A percentile compares a stretch with the other conserved stretches of the same genome.
These are phyloP conservation scores for Plantago major DNA, from an alignment of 257 asterid species.

Conservation along the genomic window DNA sequence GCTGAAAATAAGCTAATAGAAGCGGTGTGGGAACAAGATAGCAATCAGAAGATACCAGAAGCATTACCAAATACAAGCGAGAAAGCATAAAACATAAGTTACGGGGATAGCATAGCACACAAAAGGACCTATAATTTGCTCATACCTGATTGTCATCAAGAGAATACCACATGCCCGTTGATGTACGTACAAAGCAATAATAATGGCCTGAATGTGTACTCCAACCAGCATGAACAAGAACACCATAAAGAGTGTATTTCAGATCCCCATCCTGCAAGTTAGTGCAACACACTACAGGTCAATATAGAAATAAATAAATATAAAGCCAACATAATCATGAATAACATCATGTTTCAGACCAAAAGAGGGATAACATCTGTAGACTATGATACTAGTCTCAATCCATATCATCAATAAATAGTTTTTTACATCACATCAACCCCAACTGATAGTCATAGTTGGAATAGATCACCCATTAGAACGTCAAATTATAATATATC, in stretches of 20 bases:
- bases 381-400: too few relatives aligned
- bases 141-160: conserved; percentile 94
- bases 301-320: not conserved
- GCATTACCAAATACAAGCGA: conserved; percentile 1
- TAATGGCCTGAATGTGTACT: conserved; percentile 97
- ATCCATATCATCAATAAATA: too few relatives aligned
- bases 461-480: too few relatives aligned
- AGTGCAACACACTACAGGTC: conserved; percentile 4
- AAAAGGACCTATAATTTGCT: conserved; percentile 8
- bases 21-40: conserved; percentile 10
- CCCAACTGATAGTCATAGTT: too few relatives aligned
- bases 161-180: conserved; percentile 95
- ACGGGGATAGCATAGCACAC: not conserved
- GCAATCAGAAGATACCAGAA: conserved; percentile 4
- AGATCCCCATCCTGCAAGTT: conserved; percentile 72
- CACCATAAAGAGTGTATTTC: conserved; percentile 89
- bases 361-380: too few relatives aligned
- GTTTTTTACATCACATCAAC: too few relatives aligned
- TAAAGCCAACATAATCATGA: conserved; percentile 4
- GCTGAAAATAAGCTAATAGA: not conserved
- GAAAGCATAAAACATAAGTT: not conserved
- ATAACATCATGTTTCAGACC: not conserved
- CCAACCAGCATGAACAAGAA: conserved; percentile 97
- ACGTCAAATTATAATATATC: too few relatives aligned
- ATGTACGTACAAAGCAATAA: conserved; percentile 94